phyloP scores from a whole-genome alignment of 352 stramenopile species.

The Globisporangium irregulare region DNA sequence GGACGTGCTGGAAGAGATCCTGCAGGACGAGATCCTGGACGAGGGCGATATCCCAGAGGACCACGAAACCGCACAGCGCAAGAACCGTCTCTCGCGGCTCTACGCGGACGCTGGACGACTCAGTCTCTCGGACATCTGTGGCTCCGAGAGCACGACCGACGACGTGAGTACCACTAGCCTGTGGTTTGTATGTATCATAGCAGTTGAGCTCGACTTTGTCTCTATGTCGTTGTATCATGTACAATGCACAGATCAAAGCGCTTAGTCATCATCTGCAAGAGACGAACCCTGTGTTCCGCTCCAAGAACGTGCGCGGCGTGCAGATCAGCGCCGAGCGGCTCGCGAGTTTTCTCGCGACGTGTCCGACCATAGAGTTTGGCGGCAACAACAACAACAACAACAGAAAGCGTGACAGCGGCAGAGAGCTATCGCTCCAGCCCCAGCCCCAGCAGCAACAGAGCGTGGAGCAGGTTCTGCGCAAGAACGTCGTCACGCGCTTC shows the following conservation, averaged over 20 bases:
- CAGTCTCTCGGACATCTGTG: conserved; percentile 38
- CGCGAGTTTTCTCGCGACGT: conserved; percentile 26
- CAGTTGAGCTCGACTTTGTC: not conserved
- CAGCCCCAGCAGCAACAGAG: conserved; percentile 4
- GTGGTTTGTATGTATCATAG: not conserved
- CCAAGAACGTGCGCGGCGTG: conserved; percentile 26
- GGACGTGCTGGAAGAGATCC: conserved; percentile 98
- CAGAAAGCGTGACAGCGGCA: not conserved
- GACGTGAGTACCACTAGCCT: conserved; percentile 8
- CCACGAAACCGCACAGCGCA: conserved; percentile 39
- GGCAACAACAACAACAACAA: not conserved
- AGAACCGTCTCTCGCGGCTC: conserved; percentile 41
- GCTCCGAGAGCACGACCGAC: conserved; percentile 36
- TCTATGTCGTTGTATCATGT: not conserved
- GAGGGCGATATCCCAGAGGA: conserved; percentile 85
- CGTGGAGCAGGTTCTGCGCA: conserved; percentile 23
- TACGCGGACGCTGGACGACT: conserved; percentile 51
- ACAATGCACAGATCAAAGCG: conserved; percentile 20
- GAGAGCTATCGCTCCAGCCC: not conserved
- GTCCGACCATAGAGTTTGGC: conserved; percentile 30
- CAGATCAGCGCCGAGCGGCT: conserved; percentile 25
- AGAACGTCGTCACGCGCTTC: conserved; percentile 27
- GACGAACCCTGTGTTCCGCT: conserved; percentile 29
- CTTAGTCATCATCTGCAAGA: conserved; percentile 33
- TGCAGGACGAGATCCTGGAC: conserved; percentile 96